Percentiles rank a stretch among this genome's conserved stretches.
These are phyloP conservation scores for Orbilia oligospora DNA, from an alignment of 2,329 filamentous ascomycete species.

Conservation along the genomic window DNA sequence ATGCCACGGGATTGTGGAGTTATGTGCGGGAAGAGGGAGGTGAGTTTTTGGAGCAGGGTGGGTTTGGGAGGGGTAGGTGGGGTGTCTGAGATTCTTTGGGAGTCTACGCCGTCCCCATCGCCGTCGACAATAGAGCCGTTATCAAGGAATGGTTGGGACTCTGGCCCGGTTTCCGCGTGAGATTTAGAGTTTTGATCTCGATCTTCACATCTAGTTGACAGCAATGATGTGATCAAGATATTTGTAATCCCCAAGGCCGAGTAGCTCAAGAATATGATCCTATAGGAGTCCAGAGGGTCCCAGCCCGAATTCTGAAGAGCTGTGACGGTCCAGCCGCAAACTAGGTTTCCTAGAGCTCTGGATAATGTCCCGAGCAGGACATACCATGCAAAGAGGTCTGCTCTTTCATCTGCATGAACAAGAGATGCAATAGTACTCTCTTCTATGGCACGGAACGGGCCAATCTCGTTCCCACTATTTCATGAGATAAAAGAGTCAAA, in stretches of 20 bases:
- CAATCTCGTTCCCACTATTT: slow-evolving; percentile 74
- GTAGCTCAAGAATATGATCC: slow-evolving; percentile 74
- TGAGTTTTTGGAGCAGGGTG: slow-evolving; percentile 35
- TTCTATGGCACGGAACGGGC: slow-evolving; percentile 75
- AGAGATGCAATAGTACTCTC: slow-evolving; percentile 75
- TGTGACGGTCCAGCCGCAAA: slow-evolving; percentile 74
- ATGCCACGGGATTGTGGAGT: slow-evolving; percentile 73
- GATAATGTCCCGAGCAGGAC: slow-evolving; percentile 74
- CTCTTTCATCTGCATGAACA: slow-evolving; percentile 68
- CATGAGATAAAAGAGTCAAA: slow-evolving; percentile 18
- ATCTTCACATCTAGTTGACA: slow-evolving; percentile 72
- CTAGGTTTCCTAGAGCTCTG: slow-evolving; percentile 74
- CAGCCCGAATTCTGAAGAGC: slow-evolving; percentile 70
- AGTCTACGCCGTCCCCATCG: slow-evolving; percentile 25
- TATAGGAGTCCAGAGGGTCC: slow-evolving; percentile 72
- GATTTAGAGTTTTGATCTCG: slow-evolving; percentile 43
- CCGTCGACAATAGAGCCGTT: neutral
- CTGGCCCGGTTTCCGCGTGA: slow-evolving; percentile 10
- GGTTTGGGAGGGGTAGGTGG: slow-evolving; percentile 65
- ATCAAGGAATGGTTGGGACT: slow-evolving; percentile 44
- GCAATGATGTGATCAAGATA: slow-evolving; percentile 68
- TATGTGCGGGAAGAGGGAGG: slow-evolving; percentile 70
- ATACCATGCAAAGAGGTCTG: slow-evolving; percentile 76
- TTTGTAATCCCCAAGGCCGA: slow-evolving; percentile 72
- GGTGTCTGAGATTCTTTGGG: slow-evolving; percentile 6